Evolutionary conservation across 768 basidiomycete genomes (phyloP), one percentile per base, ranked within the genome.

Genomic region (Rhodosporidiobolus sp.): DNA sequence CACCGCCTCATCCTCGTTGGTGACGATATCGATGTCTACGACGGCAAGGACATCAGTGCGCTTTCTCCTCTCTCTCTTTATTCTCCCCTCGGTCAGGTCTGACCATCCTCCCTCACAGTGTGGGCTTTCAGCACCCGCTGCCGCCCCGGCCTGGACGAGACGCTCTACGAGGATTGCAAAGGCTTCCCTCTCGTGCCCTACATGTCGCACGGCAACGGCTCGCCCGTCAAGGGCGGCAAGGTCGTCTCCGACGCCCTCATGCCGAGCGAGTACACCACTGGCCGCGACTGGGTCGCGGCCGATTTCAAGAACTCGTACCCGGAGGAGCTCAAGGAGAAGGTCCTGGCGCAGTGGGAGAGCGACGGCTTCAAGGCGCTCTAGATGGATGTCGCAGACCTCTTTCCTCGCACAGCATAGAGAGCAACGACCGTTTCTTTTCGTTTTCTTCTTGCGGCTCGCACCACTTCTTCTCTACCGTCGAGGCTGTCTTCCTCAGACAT

Each of bases 181-280:
- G 59, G 45, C 24, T 61, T 61, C 59, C 59, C 59, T 11, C 46
- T 61, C 11, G 34, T 61, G 9, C 59, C 59, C 46, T 61, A 61
- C 46, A 61, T 48, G 45, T 46, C 45, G 45, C 59, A 61, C 46
- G 59, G 59, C 59, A 48, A 28, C 59, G 26, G n/a, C 45, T 49
- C 43, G 26, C 59, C 59, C 26, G 45, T 32, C 45, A 61, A 61
- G 45, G 59, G 59, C 22, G 59, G 59, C 43, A 61, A 61, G 46
- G 59, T 61, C 59, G 59, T 61, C 45, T 61, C 59, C 5, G 59
- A 61, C 59, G 59, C 59, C 2, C 45, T 61, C 45, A 61, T 61
- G 59, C 59, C 59, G 26, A 7, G 32, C 45, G 59, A 61, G 59
- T 61, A 61, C 59, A 61, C 20, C 19, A 61, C 59, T 7, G 59